A percentile compares a stretch with the other conserved stretches of the same genome.
Conservation (phyloP, 129 eudicot genomes). For the Flaveria linearis region DNA sequence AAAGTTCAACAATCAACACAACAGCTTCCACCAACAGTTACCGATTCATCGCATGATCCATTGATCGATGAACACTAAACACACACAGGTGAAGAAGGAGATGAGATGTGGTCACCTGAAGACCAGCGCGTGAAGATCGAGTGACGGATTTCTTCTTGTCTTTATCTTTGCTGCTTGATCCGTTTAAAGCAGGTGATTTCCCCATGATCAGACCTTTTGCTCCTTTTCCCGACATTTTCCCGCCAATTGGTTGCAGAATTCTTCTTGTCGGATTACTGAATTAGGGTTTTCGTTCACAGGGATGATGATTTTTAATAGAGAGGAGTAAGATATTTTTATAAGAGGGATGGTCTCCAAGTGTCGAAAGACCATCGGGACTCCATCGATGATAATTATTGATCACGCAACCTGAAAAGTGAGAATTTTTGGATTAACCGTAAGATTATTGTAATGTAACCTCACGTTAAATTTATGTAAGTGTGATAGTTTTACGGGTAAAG, state of each 20-base stretch:
- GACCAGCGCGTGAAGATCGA: constrained; percentile 81
- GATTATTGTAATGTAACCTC: no score
- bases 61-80: background rate
- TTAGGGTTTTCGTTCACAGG: constrained; percentile 41
- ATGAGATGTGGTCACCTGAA: constrained; percentile 44
- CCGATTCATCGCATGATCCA: background rate
- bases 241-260: background rate
- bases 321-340: background rate
- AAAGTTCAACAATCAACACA: background rate
- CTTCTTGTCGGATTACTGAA: background rate
- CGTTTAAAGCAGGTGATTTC: constrained; percentile 31
- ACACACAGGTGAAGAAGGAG: background rate
- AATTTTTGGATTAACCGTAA: no score
- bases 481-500: no score
- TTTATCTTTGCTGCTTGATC: constrained; percentile 48
- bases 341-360: constrained; percentile 8
- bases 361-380: background rate
- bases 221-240: constrained; percentile 70
- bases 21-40: background rate
- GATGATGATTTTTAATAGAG: background rate
- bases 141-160: constrained; percentile 68
- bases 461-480: no score
- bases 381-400: background rate
- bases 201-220: constrained; percentile 68
- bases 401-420: background rate